A percentile compares a stretch with the other conserved stretches of the same genome.
phyloP scores from a whole-genome alignment of 768 basidiomycete species.

The Pleurotus salmoneostramineus region DNA sequence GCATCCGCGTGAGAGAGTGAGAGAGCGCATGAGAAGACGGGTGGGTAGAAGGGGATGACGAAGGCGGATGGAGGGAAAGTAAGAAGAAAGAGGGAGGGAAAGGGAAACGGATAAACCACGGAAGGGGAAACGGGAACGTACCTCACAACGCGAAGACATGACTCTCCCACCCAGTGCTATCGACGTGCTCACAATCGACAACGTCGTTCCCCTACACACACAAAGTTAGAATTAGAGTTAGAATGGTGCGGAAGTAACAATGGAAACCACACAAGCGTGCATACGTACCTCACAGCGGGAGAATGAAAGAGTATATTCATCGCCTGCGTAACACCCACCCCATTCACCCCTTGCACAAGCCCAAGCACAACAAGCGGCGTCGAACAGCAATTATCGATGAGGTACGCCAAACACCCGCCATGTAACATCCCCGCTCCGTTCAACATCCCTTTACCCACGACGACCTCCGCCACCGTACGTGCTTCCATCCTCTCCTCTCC shows the following conservation, averaged over 20 bases:
- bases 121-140: constrained; percentile 21
- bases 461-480: constrained; percentile 56
- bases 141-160: constrained; percentile 73
- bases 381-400: constrained; percentile 72
- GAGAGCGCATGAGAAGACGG: background rate
- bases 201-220: constrained; percentile 45
- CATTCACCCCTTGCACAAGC: constrained; percentile 54
- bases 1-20: background rate
- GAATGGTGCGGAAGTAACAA: background rate
- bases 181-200: constrained; percentile 61
- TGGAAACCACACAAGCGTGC: constrained; percentile 20
- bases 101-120: background rate
- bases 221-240: constrained; percentile 7
- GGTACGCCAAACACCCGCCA: constrained; percentile 70
- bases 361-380: constrained; percentile 69
- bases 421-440: constrained; percentile 77
- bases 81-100: background rate
- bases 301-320: constrained; percentile 70
- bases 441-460: constrained; percentile 60
- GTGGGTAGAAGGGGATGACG: background rate
- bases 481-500: constrained; percentile 54
- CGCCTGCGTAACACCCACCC: constrained; percentile 72
- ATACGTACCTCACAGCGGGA: constrained; percentile 60
- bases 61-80: background rate
- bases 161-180: constrained; percentile 64